These are phyloP conservation scores for Mucor circinelloides DNA, from an alignment of 371 early-diverging fungal genomes.

Conservation along the genomic window DNA sequence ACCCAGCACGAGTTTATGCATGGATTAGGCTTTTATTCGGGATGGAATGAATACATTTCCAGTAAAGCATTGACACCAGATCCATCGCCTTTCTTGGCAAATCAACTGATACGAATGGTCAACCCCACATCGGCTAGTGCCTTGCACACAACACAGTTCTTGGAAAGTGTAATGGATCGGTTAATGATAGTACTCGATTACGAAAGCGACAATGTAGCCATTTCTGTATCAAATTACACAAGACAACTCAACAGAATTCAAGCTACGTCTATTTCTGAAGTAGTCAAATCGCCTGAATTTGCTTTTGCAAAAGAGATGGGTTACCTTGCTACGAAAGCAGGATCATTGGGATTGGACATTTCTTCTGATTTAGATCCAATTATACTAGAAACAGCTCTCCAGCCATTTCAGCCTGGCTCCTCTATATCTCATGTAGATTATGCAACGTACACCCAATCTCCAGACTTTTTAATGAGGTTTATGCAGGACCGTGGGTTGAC, in stretches of 20 bases:
- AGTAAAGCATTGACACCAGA: constrained; percentile 14
- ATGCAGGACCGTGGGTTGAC: constrained; percentile 38
- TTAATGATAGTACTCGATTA: background rate
- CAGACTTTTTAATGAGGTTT: constrained; percentile 61
- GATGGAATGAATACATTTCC: constrained; percentile 41
- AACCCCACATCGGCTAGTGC: constrained; percentile 6
- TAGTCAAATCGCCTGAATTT: constrained; percentile 16
- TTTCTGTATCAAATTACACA: constrained; percentile 2
- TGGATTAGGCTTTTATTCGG: constrained; percentile 63
- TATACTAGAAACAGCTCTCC: constrained; percentile 36
- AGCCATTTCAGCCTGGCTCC: constrained; percentile 44
- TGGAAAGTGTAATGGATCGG: constrained; percentile 26
- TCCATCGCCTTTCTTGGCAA: constrained; percentile 41
- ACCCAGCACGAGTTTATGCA: constrained; percentile 63
- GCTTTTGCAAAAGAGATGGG: constrained; percentile 15
- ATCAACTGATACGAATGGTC: constrained; percentile 5
- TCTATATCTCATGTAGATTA: constrained; percentile 58
- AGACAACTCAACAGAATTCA: constrained; percentile 11
- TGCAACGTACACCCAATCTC: constrained; percentile 31
- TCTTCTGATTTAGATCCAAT: constrained; percentile 1
- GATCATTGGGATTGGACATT: constrained; percentile 11
- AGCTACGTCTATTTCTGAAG: background rate
- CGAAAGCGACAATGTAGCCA: background rate
- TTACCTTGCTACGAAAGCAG: constrained; percentile 9
- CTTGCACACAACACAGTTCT: constrained; percentile 10